A percentile compares a stretch with the other conserved stretches of the same genome.
Conservation (phyloP, 176 grass and related monocot genomes). For the Themeda triandra region DNA sequence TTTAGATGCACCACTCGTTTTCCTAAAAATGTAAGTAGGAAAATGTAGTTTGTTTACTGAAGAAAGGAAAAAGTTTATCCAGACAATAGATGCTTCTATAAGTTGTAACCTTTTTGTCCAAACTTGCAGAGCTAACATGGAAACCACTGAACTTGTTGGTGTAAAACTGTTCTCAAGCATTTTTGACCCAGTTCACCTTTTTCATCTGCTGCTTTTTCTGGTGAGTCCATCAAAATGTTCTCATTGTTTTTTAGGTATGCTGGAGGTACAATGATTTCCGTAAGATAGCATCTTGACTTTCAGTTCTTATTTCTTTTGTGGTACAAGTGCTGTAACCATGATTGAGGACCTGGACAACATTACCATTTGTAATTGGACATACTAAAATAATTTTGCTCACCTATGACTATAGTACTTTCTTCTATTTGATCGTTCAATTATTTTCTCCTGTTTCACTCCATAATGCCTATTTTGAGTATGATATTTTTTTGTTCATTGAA, state of each 20-base stretch:
- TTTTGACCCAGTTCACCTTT: constrained; percentile 80
- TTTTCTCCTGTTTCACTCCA: constrained; percentile 26
- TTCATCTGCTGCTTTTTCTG: constrained; percentile 71
- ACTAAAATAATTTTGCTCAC: not conserved
- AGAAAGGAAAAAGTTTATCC: constrained; percentile 4
- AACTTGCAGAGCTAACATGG: constrained; percentile 46
- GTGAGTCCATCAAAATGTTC: constrained; percentile 50
- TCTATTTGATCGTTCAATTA: not conserved
- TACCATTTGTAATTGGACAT: constrained; percentile 2
- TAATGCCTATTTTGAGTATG: not conserved
- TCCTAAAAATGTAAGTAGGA: constrained; percentile 56
- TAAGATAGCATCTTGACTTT: constrained; percentile 3
- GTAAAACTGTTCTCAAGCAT: constrained; percentile 59
- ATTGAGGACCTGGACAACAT: not conserved
- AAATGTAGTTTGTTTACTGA: not conserved
- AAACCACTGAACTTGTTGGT: constrained; percentile 36
- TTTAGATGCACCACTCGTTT: constrained; percentile 60
- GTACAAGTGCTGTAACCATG: not conserved
- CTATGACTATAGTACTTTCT: not conserved
- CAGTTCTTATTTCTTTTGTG: constrained; percentile 9
- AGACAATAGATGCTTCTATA: not conserved
- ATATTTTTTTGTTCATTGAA: constrained; percentile 17
- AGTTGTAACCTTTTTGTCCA: constrained; percentile 3
- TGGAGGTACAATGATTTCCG: constrained; percentile 3
- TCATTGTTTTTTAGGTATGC: not conserved